Conservation (phyloP, 2,329 filamentous ascomycete genomes). For the Cercospora canescens region DNA sequence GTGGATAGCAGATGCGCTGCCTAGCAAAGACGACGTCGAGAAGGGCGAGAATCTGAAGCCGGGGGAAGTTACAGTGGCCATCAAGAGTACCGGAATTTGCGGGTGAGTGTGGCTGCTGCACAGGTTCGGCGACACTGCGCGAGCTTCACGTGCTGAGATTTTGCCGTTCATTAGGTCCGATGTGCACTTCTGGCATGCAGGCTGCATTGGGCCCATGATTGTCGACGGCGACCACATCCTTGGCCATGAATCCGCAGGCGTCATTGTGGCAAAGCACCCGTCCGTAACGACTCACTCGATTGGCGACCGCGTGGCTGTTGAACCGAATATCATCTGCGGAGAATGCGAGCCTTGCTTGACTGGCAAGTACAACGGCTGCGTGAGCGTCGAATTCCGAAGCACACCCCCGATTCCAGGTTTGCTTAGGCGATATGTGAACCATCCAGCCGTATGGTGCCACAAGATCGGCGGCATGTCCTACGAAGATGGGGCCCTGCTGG, state of each 20-base stretch:
- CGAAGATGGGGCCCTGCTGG: conserved; percentile 86
- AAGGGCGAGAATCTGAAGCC: conserved; percentile 68
- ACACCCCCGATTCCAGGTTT: conserved; percentile 88
- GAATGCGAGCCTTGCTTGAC: conserved; percentile 88
- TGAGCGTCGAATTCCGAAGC: conserved; percentile 79
- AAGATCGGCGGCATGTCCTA: conserved; percentile 91
- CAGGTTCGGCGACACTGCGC: background rate
- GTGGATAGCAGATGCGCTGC: conserved; percentile 79
- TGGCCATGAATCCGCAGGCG: conserved; percentile 89
- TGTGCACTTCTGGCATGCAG: conserved; percentile 96
- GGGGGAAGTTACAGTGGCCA: conserved; percentile 83
- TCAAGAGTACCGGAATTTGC: conserved; percentile 95
- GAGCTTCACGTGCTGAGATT: background rate
- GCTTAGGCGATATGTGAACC: conserved; percentile 89
- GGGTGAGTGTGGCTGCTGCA: conserved; percentile 59
- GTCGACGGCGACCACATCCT: conserved; percentile 87
- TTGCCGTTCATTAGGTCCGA: conserved; percentile 63
- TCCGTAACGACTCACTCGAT: conserved; percentile 75
- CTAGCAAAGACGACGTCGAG: conserved; percentile 72
- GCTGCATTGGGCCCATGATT: conserved; percentile 94
- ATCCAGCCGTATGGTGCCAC: conserved; percentile 92
- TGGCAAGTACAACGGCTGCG: conserved; percentile 93
- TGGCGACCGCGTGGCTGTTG: conserved; percentile 89
- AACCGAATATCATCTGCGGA: conserved; percentile 91
- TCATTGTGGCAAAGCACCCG: conserved; percentile 75